Evolutionary conservation across 306 rosid species (phyloP).

Genomic region (Prinsepia uniflora): DNA sequence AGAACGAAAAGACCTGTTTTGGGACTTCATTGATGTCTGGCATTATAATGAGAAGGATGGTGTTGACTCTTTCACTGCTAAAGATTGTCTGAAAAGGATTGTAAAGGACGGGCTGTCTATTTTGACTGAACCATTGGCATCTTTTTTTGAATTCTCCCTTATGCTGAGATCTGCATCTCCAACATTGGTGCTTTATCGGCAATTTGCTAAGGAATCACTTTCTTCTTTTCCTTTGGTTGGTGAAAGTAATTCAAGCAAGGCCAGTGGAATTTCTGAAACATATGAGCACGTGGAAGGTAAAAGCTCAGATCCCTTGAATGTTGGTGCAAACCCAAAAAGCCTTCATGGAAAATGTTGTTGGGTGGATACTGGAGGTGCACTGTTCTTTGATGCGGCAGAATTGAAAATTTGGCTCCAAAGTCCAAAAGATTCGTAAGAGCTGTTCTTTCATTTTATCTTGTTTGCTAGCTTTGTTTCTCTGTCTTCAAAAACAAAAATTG

Average conservation of each 20-base stretch:
- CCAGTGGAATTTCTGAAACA: constrained; percentile 27
- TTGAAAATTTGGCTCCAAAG: constrained; percentile 50
- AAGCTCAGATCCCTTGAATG: constrained; percentile 43
- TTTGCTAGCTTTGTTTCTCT: neutral
- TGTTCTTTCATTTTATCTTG: constrained; percentile 2
- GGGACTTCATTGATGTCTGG: constrained; percentile 85
- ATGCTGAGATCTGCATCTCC: constrained; percentile 87
- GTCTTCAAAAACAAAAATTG: neutral
- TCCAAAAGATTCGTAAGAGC: constrained; percentile 45
- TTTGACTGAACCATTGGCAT: constrained; percentile 62
- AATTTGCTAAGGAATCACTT: constrained; percentile 73
- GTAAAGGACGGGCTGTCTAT: constrained; percentile 46
- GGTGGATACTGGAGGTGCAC: constrained; percentile 71
- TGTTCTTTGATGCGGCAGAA: constrained; percentile 58
- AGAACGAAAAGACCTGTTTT: constrained; percentile 53
- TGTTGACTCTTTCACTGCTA: constrained; percentile 44
- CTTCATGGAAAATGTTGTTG: constrained; percentile 80
- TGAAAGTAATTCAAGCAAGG: constrained; percentile 39
- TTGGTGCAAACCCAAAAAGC: constrained; percentile 40
- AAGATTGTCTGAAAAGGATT: constrained; percentile 59
- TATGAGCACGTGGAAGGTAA: constrained; percentile 20
- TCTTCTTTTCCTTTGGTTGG: constrained; percentile 70
- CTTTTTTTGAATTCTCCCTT: constrained; percentile 76
- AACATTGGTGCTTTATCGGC: constrained; percentile 70
- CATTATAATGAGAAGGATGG: constrained; percentile 40